Conservation (phyloP, 177 flowering plant genomes). For the Vitis hybrid region DNA sequence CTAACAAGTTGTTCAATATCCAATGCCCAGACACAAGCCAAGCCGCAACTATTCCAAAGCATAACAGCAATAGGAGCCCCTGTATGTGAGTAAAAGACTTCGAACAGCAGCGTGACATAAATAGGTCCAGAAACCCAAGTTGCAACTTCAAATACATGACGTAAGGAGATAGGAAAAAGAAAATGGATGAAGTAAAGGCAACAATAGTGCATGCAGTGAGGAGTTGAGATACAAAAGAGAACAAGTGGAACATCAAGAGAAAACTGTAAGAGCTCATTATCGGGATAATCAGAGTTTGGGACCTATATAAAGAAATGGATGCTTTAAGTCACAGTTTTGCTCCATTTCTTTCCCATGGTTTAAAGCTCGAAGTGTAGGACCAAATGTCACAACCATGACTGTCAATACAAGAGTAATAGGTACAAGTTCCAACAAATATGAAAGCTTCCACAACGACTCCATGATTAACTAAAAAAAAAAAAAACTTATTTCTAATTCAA, state of each 20-base stretch:
- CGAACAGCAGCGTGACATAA: slow-evolving; percentile 73
- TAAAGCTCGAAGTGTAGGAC: slow-evolving; percentile 77
- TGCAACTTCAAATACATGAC: slow-evolving; percentile 46
- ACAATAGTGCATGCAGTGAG: slow-evolving; percentile 81
- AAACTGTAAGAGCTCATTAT: slow-evolving; percentile 88
- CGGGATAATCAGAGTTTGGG: slow-evolving; percentile 97
- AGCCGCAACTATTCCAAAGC: slow-evolving; percentile 51
- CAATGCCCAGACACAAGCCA: slow-evolving; percentile 97
- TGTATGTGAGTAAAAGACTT: slow-evolving; percentile 73
- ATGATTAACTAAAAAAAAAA: slow-evolving; percentile 21
- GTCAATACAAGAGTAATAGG: slow-evolving; percentile 69
- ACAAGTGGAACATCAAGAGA: slow-evolving; percentile 86
- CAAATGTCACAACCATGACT: slow-evolving; percentile 81
- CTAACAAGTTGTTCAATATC: slow-evolving; percentile 86
- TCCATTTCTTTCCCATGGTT: slow-evolving; percentile 90
- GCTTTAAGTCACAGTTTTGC: slow-evolving; percentile 74
- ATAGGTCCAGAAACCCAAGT: slow-evolving; percentile 67
- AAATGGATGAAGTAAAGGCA: slow-evolving; percentile 78
- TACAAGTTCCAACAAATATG: slow-evolving; percentile 80
- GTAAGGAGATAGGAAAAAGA: slow-evolving; percentile 83
- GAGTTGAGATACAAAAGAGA: slow-evolving; percentile 84
- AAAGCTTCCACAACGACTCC: slow-evolving; percentile 85
- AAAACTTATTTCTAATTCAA: neutral
- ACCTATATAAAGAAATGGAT: slow-evolving; percentile 76
- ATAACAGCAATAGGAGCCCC: slow-evolving; percentile 51